Percentiles rank a stretch among this genome's conserved stretches.
phyloP scores from a whole-genome alignment of 176 grass and related monocot species.

The Dendrocalamus sinicus region DNA sequence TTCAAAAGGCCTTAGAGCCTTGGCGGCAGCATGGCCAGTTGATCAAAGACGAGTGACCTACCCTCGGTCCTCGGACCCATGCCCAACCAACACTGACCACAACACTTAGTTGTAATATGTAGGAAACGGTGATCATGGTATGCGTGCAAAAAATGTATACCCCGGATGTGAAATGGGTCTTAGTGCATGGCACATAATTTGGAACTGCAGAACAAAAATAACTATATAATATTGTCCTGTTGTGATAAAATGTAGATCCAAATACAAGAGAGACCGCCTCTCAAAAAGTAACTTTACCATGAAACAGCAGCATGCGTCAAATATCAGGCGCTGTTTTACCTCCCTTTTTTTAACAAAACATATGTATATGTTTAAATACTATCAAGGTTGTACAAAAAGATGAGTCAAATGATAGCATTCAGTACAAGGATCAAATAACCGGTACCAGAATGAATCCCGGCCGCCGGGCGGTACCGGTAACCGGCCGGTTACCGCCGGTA shows the following conservation, averaged over 20 bases:
- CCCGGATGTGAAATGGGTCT: background rate
- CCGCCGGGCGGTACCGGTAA: too few species aligned
- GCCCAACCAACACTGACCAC: too few species aligned
- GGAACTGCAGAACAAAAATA: conserved; percentile 22
- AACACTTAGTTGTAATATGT: background rate
- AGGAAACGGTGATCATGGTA: background rate
- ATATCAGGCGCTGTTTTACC: background rate
- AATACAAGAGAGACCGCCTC: background rate
- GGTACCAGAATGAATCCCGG: too few species aligned
- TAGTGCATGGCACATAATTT: background rate
- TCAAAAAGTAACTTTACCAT: background rate
- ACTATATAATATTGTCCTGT: background rate
- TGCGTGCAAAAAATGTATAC: background rate
- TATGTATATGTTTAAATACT: background rate
- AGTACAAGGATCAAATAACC: too few species aligned
- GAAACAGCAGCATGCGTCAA: background rate
- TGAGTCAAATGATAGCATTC: background rate
- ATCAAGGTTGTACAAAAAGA: conserved; percentile 12
- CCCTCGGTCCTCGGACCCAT: too few species aligned
- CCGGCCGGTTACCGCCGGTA: too few species aligned
- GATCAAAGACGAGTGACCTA: too few species aligned
- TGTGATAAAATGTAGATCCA: background rate
- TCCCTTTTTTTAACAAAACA: background rate
- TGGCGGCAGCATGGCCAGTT: too few species aligned
- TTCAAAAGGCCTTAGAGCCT: too few species aligned